These are phyloP conservation scores for Cornus kousa DNA, from an alignment of 148 eudicot genomes.

Conservation along the genomic window DNA sequence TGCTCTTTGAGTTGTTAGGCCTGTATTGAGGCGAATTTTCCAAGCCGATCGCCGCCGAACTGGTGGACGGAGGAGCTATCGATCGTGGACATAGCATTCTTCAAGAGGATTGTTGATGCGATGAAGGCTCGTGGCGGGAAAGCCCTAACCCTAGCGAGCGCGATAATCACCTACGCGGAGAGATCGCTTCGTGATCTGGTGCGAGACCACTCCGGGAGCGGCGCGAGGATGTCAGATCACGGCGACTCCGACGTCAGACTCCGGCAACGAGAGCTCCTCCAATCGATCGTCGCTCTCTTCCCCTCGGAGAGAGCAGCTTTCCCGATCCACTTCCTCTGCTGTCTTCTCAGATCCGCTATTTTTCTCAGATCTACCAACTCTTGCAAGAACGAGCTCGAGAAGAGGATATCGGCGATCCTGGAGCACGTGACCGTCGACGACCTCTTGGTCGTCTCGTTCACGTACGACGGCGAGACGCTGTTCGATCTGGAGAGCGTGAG, in stretches of 20 bases:
- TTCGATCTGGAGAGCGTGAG: slow-evolving; percentile 88
- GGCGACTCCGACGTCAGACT: slow-evolving; percentile 33
- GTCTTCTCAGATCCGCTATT: slow-evolving; percentile 69
- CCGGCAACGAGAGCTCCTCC: slow-evolving; percentile 50
- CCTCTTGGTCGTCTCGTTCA: slow-evolving; percentile 62
- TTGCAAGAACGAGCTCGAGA: slow-evolving; percentile 74
- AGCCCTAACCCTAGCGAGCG: slow-evolving; percentile 59
- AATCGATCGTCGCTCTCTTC: slow-evolving; percentile 54
- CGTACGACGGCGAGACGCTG: slow-evolving; percentile 71
- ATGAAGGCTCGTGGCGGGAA: slow-evolving; percentile 72
- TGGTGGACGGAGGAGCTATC: slow-evolving; percentile 96
- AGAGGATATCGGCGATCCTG: slow-evolving; percentile 56
- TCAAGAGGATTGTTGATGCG: slow-evolving; percentile 48
- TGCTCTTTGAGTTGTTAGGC: slow-evolving; percentile 31
- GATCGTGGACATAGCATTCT: slow-evolving; percentile 58
- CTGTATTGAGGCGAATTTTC: slow-evolving; percentile 76
- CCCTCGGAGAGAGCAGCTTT: slow-evolving; percentile 73
- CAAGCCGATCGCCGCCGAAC: slow-evolving; percentile 86
- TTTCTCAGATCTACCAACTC: slow-evolving; percentile 45
- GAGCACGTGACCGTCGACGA: slow-evolving; percentile 87
- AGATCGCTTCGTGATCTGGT: slow-evolving; percentile 61
- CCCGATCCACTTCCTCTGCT: slow-evolving; percentile 75
- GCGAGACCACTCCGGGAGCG: slow-evolving; percentile 67
- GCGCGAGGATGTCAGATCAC: slow-evolving; percentile 21
- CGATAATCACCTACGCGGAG: slow-evolving; percentile 75